Conservation (phyloP, 139 green algal species). For the Nannochloris sp. region DNA sequence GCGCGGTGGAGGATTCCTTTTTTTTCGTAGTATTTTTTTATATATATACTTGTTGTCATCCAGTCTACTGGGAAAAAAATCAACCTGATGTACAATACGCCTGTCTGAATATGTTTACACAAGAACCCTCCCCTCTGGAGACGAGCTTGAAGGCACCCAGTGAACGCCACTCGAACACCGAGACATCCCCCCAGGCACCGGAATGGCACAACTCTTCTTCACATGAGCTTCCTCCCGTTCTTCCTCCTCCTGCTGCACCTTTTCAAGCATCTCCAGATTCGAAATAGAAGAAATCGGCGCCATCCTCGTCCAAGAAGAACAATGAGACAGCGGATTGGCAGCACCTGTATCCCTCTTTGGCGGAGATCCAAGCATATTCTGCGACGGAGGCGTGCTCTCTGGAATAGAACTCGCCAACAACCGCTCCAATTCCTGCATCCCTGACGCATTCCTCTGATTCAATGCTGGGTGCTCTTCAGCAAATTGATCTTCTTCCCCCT, state of each 20-base stretch:
- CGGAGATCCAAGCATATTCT: conserved; percentile 1
- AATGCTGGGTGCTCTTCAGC: not conserved
- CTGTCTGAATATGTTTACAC: not conserved
- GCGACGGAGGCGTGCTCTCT: not conserved
- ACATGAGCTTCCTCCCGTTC: no score
- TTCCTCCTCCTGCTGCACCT: not conserved
- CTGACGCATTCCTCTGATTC: not conserved
- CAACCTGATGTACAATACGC: no score
- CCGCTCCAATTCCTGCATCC: not conserved
- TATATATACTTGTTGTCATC: no score
- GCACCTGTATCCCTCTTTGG: not conserved
- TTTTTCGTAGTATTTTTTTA: no score
- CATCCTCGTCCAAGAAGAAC: conserved; percentile 8
- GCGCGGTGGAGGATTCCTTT: no score
- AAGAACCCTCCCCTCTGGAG: not conserved
- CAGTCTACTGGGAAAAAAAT: no score
- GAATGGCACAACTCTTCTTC: not conserved
- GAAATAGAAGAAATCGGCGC: conserved; percentile 1
- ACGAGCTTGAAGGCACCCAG: not conserved
- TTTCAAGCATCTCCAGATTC: conserved; percentile 6
- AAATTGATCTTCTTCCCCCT: no score
- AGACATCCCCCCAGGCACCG: not conserved
- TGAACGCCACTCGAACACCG: not conserved
- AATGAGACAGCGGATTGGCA: conserved; percentile 3
- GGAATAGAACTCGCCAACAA: not conserved